Evolutionary conservation across 805 yeast species (phyloP), one percentile per base, ranked within the genome.

Genomic region (Myxozyma monticola): DNA sequence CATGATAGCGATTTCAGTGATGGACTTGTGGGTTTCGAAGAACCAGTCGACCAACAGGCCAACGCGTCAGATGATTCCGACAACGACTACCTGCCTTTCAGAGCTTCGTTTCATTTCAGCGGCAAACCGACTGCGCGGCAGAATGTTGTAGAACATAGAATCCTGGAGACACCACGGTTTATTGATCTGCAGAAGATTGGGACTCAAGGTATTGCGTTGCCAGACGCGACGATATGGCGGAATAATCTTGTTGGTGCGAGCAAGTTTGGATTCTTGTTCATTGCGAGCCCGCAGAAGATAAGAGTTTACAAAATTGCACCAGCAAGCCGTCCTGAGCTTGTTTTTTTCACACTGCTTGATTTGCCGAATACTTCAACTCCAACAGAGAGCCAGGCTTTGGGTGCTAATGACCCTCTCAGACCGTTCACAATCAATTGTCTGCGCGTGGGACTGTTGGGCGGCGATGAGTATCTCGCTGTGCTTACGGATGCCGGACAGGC

Each of bases 401-500:
- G 56, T 15, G 57, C 57, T 5, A 51, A 51, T 40, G 45, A 53
- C 29, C 57, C 55, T 4, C 24, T 45, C 22, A 39, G 45, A n/a
- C 31, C 44, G n/a, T 45, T 49, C 20, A 42, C 56, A 7, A 53
- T 53, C 42, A 53, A 53, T 22, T 37, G 37, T 5, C 35, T 53
- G 20, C 44, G 38, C 8, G 37, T 53, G 2, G 57, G 56, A 8
- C n/a, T 30, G 2, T 35, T 53, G 4, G 57, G 51, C 35, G 49
- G 49, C 17, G 57, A 53, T 22, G 57, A 53, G 33, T 38, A 43
- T 21, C n/a, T 51, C n/a, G 57, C 45, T 12, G 37, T 50, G 18
- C 46, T 53, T 31, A 53, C 56, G 2, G 57, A 53, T 29, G 57
- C 57, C 20, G 57, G 57, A 3, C 52, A 48, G 31, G 50, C 35